Evolutionary conservation across 805 yeast genomes (phyloP), one percentile per base, ranked within the genome.

Genomic region (Ascoidea rubescens): DNA sequence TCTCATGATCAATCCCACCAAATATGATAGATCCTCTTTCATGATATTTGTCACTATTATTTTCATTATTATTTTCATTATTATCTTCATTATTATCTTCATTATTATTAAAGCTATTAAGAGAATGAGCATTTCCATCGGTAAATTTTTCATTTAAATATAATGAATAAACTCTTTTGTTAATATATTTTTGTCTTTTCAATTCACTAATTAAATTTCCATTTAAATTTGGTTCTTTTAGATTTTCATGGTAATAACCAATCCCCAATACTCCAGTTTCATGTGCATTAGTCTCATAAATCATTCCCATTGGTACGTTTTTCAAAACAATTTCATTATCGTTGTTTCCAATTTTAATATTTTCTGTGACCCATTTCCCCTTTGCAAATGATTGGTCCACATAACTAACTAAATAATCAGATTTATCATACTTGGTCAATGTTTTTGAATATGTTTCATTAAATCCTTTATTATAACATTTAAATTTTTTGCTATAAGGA

Each of bases 1-100:
- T 83, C 45, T 77, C 72, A 54, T 74, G 76, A 60, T 84, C 91
- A 31, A 80, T 73, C 33, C 83, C 93, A 48, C 93, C 91, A 68
- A 85, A 85, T 49, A 84, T 62, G 17, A 84, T 69, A n/a, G 72
- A 57, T 1, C 74, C 75, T 21, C 28, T 21, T 21, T 21, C 28
- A 21, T 21, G 28, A 21, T 21, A 21, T 21, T 21, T 21, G 3
- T 3, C 3, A 21, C 3, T 21, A 21, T 21, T 21, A 21, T 21
- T 21, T 21, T 21, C 3, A 3, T 21, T 3, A 21, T 21, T 21
- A 21, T 21, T 3, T 21, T 21, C 3, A 3, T 21, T 21, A 21
- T 21, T 21, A 21, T 21, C 28, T 21, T 21, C 3, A 3, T 21
- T 21, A 21, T 21, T 21, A 21, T 21, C 28, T 37, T 37, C 43